Base-by-base conservation (phyloP, 2,329 filamentous ascomycete genomes). In the Septoria petroselini region DNA sequence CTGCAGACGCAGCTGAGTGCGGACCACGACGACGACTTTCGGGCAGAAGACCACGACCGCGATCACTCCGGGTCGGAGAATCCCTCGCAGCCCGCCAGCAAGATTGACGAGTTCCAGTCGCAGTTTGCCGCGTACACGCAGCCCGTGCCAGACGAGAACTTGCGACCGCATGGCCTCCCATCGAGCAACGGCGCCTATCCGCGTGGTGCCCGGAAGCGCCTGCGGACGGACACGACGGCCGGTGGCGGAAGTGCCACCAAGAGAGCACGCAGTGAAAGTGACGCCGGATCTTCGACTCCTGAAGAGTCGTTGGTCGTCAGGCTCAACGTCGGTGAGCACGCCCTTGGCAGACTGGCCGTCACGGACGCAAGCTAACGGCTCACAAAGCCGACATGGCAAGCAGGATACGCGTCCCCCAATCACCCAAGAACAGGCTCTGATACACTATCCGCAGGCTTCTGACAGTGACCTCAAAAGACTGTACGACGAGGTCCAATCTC, bases 301-400 rank as follows among this genome's bases (percentile, higher is more conserved):
- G 49, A 33, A 29, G 40, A 48, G 34, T 52, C 50, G 8, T 30
- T 52, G 18, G 44, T 48, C 18, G 40, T 52, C n/a, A 48, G 40
- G 45, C 50, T 52, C n/a, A 30, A 35, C 37, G 31, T 48, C 21
- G 43, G 43, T 38, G 33, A 46, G 43, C 43, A 46, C 25, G 33
- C 43, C 37, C 31, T 46, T 12, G 43, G 14, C 14, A 31, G 33
- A 19, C 43, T 46, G n/a, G 43, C 43, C 27, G 43, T 15, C 15
- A 62, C 18, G 62, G 57, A 14, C 65, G 75, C 25, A 66, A 63
- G 18, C 73, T 84, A 50, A 77, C 76, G 1, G 69, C 71, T 3
- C 80, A 85, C 65, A 70, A 78, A 59, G 77, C 80, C 12, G 80
- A 86, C 59, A 76, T 84, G 51, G 43, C 39, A 27, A 33, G 35